phyloP scores from a whole-genome alignment of 2,329 filamentous ascomycete genomes.

The Pseudopithomyces chartarum region DNA sequence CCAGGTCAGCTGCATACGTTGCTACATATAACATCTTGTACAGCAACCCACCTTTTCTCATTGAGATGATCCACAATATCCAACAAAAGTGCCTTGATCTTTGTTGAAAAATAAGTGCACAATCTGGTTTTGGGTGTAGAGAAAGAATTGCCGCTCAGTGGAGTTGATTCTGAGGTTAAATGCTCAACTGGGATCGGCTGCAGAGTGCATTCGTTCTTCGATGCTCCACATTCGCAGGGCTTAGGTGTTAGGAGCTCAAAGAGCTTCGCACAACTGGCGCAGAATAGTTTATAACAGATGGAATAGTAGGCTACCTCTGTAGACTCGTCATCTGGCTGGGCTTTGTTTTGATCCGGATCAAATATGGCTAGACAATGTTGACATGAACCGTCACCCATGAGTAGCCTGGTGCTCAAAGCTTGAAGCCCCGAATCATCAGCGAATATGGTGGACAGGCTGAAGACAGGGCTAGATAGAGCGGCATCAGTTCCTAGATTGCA shows the following conservation, averaged over 20 bases:
- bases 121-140: too few species aligned
- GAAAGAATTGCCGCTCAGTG: too few species aligned
- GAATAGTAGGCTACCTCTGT: not conserved
- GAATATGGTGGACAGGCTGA: not conserved
- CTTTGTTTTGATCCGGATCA: not conserved
- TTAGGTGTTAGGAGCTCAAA: not conserved
- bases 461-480: too few species aligned
- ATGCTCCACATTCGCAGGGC: not conserved
- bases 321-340: not conserved
- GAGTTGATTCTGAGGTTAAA: too few species aligned
- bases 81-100: too few species aligned
- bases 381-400: not conserved
- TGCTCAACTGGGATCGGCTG: too few species aligned
- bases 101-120: too few species aligned
- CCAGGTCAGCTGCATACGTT: too few species aligned
- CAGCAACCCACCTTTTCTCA: too few species aligned
- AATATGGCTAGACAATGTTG: not conserved
- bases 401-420: not conserved
- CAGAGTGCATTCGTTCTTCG: too few species aligned
- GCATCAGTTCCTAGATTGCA: constrained; percentile 51
- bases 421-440: not conserved
- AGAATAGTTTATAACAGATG: not conserved
- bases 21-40: too few species aligned
- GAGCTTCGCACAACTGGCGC: not conserved
- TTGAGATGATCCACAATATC: too few species aligned